phyloP scores from a whole-genome alignment of 2,329 filamentous ascomycete species.

The Zymoseptoria tritici region DNA sequence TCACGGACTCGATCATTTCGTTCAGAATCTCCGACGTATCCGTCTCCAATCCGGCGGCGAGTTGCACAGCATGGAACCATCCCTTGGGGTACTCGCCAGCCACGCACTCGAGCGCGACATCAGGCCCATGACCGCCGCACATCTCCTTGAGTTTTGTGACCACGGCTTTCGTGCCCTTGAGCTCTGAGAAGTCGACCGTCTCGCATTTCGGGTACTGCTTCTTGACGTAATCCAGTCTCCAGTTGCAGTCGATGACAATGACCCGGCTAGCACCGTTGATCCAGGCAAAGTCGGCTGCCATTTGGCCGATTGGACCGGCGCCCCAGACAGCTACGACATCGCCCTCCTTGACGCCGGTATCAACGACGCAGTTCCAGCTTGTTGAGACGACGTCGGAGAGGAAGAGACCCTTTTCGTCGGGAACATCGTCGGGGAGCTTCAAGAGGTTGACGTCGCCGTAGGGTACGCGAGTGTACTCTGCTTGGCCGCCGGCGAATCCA shows the following conservation, averaged over 20 bases:
- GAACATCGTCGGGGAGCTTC: constrained; percentile 67
- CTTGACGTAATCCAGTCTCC: constrained; percentile 62
- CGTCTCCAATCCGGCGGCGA: constrained; percentile 63
- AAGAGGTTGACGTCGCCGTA: constrained; percentile 74
- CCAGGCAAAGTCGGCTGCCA: constrained; percentile 60
- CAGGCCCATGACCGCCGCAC: constrained; percentile 60
- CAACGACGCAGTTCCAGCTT: constrained; percentile 73
- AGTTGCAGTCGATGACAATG: constrained; percentile 71
- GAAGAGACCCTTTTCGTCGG: constrained; percentile 77
- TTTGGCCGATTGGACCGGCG: constrained; percentile 79
- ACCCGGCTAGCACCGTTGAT: constrained; percentile 66
- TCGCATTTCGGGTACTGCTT: constrained; percentile 58
- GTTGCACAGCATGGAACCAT: constrained; percentile 54
- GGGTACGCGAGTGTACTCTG: constrained; percentile 78
- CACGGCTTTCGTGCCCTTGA: constrained; percentile 54
- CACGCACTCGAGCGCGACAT: constrained; percentile 63
- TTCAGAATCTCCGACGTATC: constrained; percentile 77
- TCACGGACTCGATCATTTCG: constrained; percentile 69
- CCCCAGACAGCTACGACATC: constrained; percentile 80
- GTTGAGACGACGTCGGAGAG: constrained; percentile 75
- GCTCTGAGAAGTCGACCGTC: constrained; percentile 60
- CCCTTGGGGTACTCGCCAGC: constrained; percentile 57
- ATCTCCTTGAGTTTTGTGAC: constrained; percentile 67
- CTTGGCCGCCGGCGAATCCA: constrained; percentile 80
- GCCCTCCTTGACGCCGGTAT: constrained; percentile 69